Evolutionary conservation across 164 flowering plant genomes (phyloP).

Genomic region (Umbilicus rupestris): DNA sequence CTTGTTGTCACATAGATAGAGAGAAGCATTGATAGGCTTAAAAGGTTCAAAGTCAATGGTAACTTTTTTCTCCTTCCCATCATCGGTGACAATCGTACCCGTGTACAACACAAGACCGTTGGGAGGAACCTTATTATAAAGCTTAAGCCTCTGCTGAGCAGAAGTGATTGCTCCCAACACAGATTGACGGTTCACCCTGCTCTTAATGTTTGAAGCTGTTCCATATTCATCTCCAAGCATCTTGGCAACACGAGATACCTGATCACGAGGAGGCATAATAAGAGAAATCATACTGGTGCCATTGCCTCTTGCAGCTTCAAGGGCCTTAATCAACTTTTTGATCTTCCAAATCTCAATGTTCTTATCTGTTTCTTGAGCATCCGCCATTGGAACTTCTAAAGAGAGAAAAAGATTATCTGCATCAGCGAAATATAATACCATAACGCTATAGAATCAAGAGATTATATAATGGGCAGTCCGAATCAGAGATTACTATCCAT

Average conservation of each 20-base stretch:
- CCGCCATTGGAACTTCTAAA: conserved; percentile 17
- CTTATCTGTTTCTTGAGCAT: conserved; percentile 22
- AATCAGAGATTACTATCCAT: neutral
- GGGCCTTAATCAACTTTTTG: conserved; percentile 29
- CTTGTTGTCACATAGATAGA: conserved; percentile 41
- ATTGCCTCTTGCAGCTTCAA: conserved; percentile 34
- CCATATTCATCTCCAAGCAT: conserved; percentile 44
- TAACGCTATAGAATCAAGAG: neutral
- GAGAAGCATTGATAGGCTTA: conserved; percentile 28
- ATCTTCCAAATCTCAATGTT: conserved; percentile 34
- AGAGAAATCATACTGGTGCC: conserved; percentile 36
- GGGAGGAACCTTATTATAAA: conserved; percentile 32
- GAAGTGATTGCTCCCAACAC: conserved; percentile 33
- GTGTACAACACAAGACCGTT: conserved; percentile 33
- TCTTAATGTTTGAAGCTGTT: conserved; percentile 43
- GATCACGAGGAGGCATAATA: conserved; percentile 36
- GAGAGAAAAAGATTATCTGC: neutral
- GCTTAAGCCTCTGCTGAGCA: conserved; percentile 35
- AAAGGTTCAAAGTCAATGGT: conserved; percentile 35
- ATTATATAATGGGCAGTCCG: neutral
- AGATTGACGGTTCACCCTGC: conserved; percentile 39
- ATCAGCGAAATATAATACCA: neutral
- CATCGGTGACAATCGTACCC: conserved; percentile 30
- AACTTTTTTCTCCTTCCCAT: conserved; percentile 33
- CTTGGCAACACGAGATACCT: conserved; percentile 34